Conservation (phyloP, 495 filamentous ascomycete genomes). For the Pseudevernia furfuracea region DNA sequence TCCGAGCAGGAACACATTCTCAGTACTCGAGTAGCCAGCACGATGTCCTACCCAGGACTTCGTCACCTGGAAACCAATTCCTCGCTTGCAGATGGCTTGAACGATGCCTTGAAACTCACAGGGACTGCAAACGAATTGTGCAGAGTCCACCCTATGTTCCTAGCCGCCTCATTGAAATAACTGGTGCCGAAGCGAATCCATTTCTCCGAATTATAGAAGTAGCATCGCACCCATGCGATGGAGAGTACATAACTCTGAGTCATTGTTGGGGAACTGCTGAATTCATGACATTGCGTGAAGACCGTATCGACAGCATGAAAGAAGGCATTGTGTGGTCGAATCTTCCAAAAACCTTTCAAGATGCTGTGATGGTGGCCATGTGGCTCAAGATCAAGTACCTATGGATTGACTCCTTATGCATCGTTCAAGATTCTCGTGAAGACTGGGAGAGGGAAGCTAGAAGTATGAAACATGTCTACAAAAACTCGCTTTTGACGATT, state of each 20-base stretch:
- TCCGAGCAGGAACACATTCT: too few species aligned
- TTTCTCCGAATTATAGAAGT: too few species aligned
- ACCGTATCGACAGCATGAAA: slow-evolving; percentile 15
- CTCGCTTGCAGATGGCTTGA: too few species aligned
- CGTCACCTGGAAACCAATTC: too few species aligned
- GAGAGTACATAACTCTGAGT: slow-evolving; percentile 33
- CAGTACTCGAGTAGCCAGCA: too few species aligned
- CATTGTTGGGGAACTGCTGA: slow-evolving; percentile 29
- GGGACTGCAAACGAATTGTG: too few species aligned
- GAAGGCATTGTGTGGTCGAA: slow-evolving; percentile 16
- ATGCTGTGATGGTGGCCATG: slow-evolving; percentile 24
- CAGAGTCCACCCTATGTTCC: too few species aligned
- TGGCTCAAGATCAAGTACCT: slow-evolving; percentile 25
- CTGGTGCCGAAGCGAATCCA: too few species aligned
- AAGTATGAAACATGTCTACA: slow-evolving; percentile 27
- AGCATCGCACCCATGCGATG: too few species aligned
- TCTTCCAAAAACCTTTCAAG: slow-evolving; percentile 29
- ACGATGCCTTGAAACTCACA: too few species aligned
- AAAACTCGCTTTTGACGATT: slow-evolving; percentile 23
- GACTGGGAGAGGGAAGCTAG: slow-evolving; percentile 28
- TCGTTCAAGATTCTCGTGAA: slow-evolving; percentile 28
- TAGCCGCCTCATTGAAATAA: too few species aligned
- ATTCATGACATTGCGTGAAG: slow-evolving; percentile 11
- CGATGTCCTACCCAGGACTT: too few species aligned
- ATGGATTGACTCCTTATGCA: slow-evolving; percentile 33